Base-by-base conservation (phyloP, 139 green algal genomes). In the Trebouxia sp. region DNA sequence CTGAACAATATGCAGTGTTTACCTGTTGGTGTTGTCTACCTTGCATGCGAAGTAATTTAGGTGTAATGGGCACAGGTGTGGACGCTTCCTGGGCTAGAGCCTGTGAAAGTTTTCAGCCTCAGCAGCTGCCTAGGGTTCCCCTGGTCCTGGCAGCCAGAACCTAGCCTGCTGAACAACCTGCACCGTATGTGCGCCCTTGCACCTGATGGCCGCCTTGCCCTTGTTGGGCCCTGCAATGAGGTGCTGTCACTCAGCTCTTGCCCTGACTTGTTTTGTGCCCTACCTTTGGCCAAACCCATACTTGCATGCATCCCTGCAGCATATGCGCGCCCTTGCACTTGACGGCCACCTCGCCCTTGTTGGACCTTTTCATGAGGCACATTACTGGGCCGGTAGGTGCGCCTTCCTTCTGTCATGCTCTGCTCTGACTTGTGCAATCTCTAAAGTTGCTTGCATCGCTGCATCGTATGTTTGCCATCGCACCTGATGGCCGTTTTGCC, bases 341-440 rank as follows among this genome's bases (percentile, higher is more conserved):
- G 84, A 90, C 10, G 86, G 86, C 11, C 84, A 90, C 80, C 69
- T 90, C 15, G 48, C 78, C 15, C 28, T 83, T 43, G 65, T 82
- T 3, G 51, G 38, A 14, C 50, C 35, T n/a, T 72, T 53, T 37
- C 39, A 50, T 39, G 56, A 72, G 24, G 47, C n/a, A n/a, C n/a
- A n/a, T n/a, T n/a, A n/a, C n/a, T n/a, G n/a, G n/a, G n/a, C n/a
- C n/a, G n/a, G n/a, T n/a, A n/a, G n/a, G n/a, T n/a, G n/a, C n/a
- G n/a, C n/a, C n/a, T n/a, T n/a, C n/a, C n/a, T n/a, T n/a, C 15
- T n/a, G 17, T 62, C 50, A 62, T n/a, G n/a, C n/a, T n/a, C 50
- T n/a, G 50, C 15, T 62, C 50, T 62, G 50, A 62, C 50, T n/a
- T 15, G 50, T 62, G n/a, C n/a, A n/a, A n/a, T n/a, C n/a, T n/a